phyloP scores from a whole-genome alignment of 495 filamentous ascomycete genomes.

The Podospora tetraspora region DNA sequence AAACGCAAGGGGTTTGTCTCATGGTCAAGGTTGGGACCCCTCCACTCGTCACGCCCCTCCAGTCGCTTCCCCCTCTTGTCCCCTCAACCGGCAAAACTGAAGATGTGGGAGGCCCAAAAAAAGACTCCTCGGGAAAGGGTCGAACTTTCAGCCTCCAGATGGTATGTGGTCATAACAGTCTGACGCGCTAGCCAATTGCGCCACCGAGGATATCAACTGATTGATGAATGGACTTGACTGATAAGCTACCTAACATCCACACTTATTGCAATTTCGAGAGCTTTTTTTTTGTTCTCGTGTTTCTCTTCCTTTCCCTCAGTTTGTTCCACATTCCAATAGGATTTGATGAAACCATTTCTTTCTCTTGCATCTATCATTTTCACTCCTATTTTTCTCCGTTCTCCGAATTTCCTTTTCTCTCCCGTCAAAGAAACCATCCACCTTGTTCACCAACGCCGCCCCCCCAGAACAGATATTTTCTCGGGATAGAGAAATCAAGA shows the following conservation, averaged over 20 bases:
- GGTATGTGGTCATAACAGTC: not conserved
- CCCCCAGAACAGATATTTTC: too few species aligned
- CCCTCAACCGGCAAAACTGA: not conserved
- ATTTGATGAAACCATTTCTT: not conserved
- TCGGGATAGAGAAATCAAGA: too few species aligned
- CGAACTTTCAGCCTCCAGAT: conserved; percentile 9
- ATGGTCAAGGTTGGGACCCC: not conserved
- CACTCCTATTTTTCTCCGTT: not conserved
- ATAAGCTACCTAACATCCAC: not conserved
- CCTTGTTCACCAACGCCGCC: too few species aligned
- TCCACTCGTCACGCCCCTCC: not conserved
- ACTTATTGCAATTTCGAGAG: not conserved
- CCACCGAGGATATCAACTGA: not conserved
- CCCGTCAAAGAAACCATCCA: not conserved
- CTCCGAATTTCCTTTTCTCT: not conserved
- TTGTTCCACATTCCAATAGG: not conserved
- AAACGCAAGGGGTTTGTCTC: not conserved
- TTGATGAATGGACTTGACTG: not conserved
- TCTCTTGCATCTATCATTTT: not conserved
- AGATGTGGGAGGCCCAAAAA: not conserved
- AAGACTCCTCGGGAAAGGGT: conserved; percentile 1
- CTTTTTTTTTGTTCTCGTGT: not conserved
- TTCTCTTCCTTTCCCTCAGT: not conserved
- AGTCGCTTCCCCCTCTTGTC: not conserved
- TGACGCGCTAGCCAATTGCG: conserved; percentile 10